phyloP scores from a whole-genome alignment of 176 grass and related monocot genomes.

The Carex cristatella region DNA sequence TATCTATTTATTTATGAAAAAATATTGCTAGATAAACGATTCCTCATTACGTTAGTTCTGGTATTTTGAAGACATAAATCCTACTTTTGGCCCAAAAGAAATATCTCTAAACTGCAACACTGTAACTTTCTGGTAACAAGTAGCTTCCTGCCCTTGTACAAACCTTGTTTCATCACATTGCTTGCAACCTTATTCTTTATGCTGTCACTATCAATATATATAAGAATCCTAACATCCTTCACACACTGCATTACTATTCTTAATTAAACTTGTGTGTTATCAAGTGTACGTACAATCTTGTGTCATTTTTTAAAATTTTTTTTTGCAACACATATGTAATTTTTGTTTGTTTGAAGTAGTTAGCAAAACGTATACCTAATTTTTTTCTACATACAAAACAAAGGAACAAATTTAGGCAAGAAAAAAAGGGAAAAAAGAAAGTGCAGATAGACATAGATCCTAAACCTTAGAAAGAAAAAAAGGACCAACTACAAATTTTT shows the following conservation, averaged over 20 bases:
- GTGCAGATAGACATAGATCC: background rate
- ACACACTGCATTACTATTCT: background rate
- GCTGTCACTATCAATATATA: background rate
- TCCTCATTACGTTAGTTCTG: background rate
- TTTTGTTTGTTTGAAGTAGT: background rate
- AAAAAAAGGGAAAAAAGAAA: background rate
- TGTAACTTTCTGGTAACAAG: background rate
- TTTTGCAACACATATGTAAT: background rate
- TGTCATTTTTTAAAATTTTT: background rate
- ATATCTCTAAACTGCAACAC: background rate
- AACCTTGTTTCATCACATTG: background rate
- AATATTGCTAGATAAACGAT: background rate
- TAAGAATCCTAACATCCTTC: background rate
- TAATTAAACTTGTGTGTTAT: background rate
- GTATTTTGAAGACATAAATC: background rate
- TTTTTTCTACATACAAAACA: background rate
- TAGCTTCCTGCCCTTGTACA: background rate
- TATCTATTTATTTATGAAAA: background rate
- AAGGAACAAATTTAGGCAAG: background rate
- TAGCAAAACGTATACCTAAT: background rate
- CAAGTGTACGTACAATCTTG: background rate
- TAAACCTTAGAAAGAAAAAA: background rate
- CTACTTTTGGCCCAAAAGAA: background rate
- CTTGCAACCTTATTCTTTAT: background rate
- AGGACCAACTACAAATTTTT: background rate